phyloP scores from a whole-genome alignment of 202 grass and related monocot genomes.

The Setaria viridis region DNA sequence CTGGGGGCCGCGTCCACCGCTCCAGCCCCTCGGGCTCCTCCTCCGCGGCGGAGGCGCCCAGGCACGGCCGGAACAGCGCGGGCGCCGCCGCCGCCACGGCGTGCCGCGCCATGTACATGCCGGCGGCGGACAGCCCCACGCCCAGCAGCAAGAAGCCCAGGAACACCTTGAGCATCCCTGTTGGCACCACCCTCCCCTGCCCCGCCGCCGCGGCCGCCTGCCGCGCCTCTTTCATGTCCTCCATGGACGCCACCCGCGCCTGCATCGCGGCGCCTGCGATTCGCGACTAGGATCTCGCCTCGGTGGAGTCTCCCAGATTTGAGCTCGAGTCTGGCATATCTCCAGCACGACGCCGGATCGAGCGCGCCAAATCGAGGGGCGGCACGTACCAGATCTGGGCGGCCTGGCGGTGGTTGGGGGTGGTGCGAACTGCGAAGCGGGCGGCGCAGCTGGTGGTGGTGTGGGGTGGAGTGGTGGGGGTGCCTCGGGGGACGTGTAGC shows the following conservation, averaged over 20 bases:
- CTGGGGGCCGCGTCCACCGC: constrained; percentile 66
- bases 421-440: constrained; percentile 30
- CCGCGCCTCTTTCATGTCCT: constrained; percentile 73
- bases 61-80: constrained; percentile 61
- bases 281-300: background rate
- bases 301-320: constrained; percentile 38
- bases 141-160: constrained; percentile 69
- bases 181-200: constrained; percentile 60
- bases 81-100: constrained; percentile 55
- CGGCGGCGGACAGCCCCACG: constrained; percentile 64
- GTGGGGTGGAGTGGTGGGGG: background rate
- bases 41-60: constrained; percentile 30
- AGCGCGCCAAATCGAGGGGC: constrained; percentile 39
- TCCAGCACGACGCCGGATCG: constrained; percentile 39
- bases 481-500: background rate
- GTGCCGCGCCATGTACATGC: constrained; percentile 81
- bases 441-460: constrained; percentile 2
- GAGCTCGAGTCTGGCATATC: constrained; percentile 38
- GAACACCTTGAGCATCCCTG: constrained; percentile 71
- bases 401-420: constrained; percentile 20
- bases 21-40: constrained; percentile 56
- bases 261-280: constrained; percentile 57
- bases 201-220: constrained; percentile 22
- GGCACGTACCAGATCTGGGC: constrained; percentile 54
- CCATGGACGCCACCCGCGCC: constrained; percentile 72